A percentile compares a stretch with the other conserved stretches of the same genome.
These are phyloP conservation scores for Magnaporthiopsis incrustans DNA, from an alignment of 2,329 filamentous ascomycete genomes.

Conservation along the genomic window DNA sequence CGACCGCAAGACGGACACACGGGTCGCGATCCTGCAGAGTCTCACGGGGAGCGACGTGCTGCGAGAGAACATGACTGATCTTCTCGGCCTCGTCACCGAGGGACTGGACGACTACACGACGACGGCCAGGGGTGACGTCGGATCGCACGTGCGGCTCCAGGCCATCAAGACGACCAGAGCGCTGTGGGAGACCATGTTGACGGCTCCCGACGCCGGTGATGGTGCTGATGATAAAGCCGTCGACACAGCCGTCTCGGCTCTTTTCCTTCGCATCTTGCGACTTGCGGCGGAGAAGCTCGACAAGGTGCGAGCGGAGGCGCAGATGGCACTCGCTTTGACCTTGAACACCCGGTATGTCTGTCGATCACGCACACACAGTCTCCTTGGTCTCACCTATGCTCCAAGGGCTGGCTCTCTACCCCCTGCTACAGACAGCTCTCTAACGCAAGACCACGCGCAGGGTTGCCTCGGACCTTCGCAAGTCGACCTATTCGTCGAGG, in stretches of 20 bases:
- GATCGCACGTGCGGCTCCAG: slow-evolving; percentile 75
- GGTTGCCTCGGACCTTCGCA: slow-evolving; percentile 20
- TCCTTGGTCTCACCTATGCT: no score
- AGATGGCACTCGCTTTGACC: slow-evolving; percentile 40
- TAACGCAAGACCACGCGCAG: background rate
- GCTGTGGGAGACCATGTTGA: slow-evolving; percentile 37
- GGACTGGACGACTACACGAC: slow-evolving; percentile 86
- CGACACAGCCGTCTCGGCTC: slow-evolving; percentile 22
- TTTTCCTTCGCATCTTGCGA: slow-evolving; percentile 49
- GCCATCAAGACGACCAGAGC: slow-evolving; percentile 69
- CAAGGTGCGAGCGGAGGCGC: slow-evolving; percentile 65
- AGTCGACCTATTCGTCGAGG: slow-evolving; percentile 47
- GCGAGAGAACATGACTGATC: slow-evolving; percentile 27
- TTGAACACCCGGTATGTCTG: slow-evolving; percentile 38
- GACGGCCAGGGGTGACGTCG: slow-evolving; percentile 81
- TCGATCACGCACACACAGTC: slow-evolving; percentile 4
- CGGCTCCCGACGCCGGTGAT: background rate
- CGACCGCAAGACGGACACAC: slow-evolving; percentile 42
- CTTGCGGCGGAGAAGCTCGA: slow-evolving; percentile 86
- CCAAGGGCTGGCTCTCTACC: background rate
- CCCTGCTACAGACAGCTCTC: background rate
- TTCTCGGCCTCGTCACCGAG: slow-evolving; percentile 40
- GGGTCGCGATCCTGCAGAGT: slow-evolving; percentile 47
- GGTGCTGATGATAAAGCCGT: background rate
- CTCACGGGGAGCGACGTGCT: slow-evolving; percentile 40